Evolutionary conservation across 805 yeast species (phyloP).

Genomic region (Saccharomycopsis sp.): DNA sequence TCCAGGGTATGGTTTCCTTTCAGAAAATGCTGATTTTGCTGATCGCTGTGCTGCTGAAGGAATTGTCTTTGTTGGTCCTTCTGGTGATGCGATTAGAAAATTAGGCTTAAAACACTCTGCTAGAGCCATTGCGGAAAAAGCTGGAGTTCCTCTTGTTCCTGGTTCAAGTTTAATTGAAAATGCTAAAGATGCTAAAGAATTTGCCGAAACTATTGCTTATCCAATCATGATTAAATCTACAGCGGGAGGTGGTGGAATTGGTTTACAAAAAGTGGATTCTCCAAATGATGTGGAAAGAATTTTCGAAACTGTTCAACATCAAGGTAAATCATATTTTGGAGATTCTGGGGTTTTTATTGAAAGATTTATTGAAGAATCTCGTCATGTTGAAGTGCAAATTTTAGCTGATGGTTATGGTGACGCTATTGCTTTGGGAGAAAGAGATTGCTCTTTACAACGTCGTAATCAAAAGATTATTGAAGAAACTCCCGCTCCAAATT

Average conservation of each 20-base stretch:
- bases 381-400: slow-evolving; percentile 95
- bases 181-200: slow-evolving; percentile 62
- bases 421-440: slow-evolving; percentile 91
- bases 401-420: slow-evolving; percentile 92
- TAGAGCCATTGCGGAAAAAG: slow-evolving; percentile 80
- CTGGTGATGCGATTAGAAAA: slow-evolving; percentile 84
- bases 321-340: slow-evolving; percentile 87
- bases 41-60: slow-evolving; percentile 78
- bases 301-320: slow-evolving; percentile 86
- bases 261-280: slow-evolving; percentile 84
- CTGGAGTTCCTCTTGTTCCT: slow-evolving; percentile 96
- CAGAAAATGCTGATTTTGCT: slow-evolving; percentile 94
- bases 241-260: slow-evolving; percentile 99
- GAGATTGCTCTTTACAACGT: slow-evolving; percentile 96
- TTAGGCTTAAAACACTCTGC: slow-evolving; percentile 96
- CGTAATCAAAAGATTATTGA: slow-evolving; percentile 94
- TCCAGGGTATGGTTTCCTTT: slow-evolving; percentile 95
- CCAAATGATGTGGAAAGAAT: slow-evolving; percentile 74
- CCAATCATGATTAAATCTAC: slow-evolving; percentile 96
- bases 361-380: slow-evolving; percentile 86
- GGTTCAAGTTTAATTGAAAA: slow-evolving; percentile 77
- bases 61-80: slow-evolving; percentile 91
- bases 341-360: slow-evolving; percentile 94
- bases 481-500: slow-evolving; percentile 95
- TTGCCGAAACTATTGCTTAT: slow-evolving; percentile 50